A percentile compares a stretch with the other conserved stretches of the same genome.
Evolutionary conservation across 805 yeast species (phyloP).

Genomic region (Cyberlindnera japonica): DNA sequence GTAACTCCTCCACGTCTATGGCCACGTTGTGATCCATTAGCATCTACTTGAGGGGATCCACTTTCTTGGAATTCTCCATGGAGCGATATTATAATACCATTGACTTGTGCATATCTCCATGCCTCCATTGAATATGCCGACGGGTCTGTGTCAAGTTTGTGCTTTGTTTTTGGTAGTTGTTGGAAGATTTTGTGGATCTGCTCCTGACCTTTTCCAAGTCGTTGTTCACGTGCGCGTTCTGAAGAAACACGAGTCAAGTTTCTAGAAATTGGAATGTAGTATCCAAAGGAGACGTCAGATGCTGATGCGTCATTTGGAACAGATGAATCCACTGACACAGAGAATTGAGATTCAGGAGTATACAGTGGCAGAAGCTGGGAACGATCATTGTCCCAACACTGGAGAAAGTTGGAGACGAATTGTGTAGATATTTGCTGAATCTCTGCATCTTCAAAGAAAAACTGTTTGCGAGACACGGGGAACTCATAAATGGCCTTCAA

Average conservation of each 20-base stretch:
- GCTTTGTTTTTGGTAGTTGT: conserved; percentile 75
- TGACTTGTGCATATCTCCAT: conserved; percentile 63
- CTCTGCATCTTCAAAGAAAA: conserved; percentile 78
- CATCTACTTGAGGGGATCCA: conserved; percentile 46
- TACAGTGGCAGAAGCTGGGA: conserved; percentile 66
- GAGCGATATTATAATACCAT: conserved; percentile 71
- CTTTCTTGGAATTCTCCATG: conserved; percentile 85
- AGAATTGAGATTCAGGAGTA: conserved; percentile 80
- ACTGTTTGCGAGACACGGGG: conserved; percentile 53
- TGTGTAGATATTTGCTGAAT: conserved; percentile 69
- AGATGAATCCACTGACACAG: conserved; percentile 69
- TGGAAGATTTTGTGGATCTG: conserved; percentile 58
- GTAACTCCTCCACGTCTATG: conserved; percentile 29
- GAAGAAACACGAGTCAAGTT: conserved; percentile 62
- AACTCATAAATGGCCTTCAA: conserved; percentile 48
- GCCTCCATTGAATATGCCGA: conserved; percentile 72
- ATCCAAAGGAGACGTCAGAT: conserved; percentile 49
- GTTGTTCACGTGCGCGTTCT: conserved; percentile 50
- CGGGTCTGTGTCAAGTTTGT: conserved; percentile 61
- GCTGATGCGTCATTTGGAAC: conserved; percentile 48
- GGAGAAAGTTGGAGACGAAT: conserved; percentile 71
- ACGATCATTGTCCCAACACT: conserved; percentile 80
- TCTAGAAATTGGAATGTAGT: conserved; percentile 70
- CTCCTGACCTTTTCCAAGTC: conserved; percentile 67
- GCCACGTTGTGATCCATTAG: conserved; percentile 21